Evolutionary conservation across 164 flowering plant genomes (phyloP), one percentile per base, ranked within the genome.

Genomic region (Chloranthus sessilifolius): DNA sequence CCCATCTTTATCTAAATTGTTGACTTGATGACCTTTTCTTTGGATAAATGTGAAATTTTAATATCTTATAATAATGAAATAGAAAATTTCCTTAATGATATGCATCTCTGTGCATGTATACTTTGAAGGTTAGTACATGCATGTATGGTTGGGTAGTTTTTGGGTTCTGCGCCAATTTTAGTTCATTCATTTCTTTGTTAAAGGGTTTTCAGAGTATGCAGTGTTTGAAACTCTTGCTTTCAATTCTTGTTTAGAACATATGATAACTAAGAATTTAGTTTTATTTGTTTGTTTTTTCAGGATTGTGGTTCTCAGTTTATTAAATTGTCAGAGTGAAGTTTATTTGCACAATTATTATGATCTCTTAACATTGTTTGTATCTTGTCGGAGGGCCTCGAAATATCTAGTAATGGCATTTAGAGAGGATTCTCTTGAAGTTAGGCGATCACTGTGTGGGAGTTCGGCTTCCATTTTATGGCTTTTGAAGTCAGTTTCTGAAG

Each of bases 311-410:
- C 50, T 68, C 59, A 43, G 60, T 55, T 44, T 92, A 46, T 47
- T 81, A 25, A 44, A 66, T 29, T n/a, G 29, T 62, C 57, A 52
- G 27, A 59, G 55, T 49, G 42, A 47, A 43, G 20, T 60, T 8
- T 43, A 7, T 17, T 29, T 42, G 17, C 31, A 43, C 43, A 42
- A 41, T 28, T 30, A 43, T 40, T 39, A 40, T 47, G 77, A 81
- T 61, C 76, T 75, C 39, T 56, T 83, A 21, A 56, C 64, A 48
- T 60, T 86, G 68, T 72, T 88, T 50, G 43, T 79, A 3, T 67
- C 68, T 57, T 85, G 94, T 52, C 85, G 98, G 61, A 77, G 77
- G 70, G 67, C 86, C 59, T 68, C 85, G 53, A 84, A 72, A 56
- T 50, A 62, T 58, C 52, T 88, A 28, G 22, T 70, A 44, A 59